Conservation (phyloP, 805 yeast genomes). For the Kuraishia hungarica region DNA sequence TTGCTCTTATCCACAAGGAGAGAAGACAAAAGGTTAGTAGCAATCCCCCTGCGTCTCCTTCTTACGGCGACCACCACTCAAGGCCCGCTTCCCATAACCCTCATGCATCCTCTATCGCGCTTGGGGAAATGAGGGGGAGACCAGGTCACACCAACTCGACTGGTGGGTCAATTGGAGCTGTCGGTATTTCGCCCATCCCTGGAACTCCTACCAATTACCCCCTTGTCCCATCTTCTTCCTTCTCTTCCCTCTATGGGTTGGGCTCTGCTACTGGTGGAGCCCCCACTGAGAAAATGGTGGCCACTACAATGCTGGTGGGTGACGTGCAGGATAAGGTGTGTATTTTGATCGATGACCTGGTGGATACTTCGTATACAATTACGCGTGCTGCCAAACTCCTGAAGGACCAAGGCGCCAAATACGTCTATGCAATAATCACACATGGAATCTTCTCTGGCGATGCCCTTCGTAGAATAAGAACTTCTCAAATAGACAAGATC, state of each 20-base stretch:
- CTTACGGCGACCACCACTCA: not conserved
- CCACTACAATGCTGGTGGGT: conserved; percentile 94
- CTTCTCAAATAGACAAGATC: conserved; percentile 69
- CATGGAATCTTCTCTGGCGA: conserved; percentile 94
- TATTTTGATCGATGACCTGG: conserved; percentile 87
- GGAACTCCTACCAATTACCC: conserved; percentile 6
- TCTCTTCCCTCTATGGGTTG: not conserved
- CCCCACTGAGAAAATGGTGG: conserved; percentile 29
- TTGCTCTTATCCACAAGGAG: conserved; percentile 95
- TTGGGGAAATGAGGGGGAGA: not conserved
- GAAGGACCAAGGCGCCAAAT: conserved; percentile 87
- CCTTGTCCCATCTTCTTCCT: conserved; percentile 1
- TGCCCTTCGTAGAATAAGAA: conserved; percentile 63
- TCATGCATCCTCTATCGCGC: not conserved
- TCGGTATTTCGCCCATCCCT: not conserved
- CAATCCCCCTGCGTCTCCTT: conserved; percentile 15
- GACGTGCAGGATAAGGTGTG: conserved; percentile 83
- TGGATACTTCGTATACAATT: conserved; percentile 88
- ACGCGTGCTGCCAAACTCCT: conserved; percentile 86
- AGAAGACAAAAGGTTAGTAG: conserved; percentile 44
- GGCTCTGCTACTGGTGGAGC: not conserved
- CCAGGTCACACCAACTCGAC: not conserved
- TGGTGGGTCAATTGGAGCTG: not conserved
- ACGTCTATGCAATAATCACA: conserved; percentile 80
- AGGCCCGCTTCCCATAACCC: not conserved